A percentile compares a stretch with the other conserved stretches of the same genome.
Conservation (phyloP, 805 yeast species). For the Myxozyma udenii region DNA sequence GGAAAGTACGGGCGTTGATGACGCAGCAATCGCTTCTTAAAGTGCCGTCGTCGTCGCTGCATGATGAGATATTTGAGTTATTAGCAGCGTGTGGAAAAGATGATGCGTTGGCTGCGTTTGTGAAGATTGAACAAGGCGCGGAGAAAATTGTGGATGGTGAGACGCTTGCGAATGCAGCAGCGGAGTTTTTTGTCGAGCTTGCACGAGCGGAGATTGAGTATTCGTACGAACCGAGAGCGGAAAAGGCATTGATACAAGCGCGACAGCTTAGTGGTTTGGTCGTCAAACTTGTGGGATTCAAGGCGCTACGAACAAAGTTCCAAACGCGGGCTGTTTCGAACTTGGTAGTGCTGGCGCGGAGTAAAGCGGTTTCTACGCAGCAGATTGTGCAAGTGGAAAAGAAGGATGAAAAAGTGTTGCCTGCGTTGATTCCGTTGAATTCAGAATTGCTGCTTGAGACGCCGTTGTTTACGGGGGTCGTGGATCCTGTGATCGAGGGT, state of each 20-base stretch:
- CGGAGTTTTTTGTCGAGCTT: constrained; percentile 22
- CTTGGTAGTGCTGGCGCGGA: constrained; percentile 69
- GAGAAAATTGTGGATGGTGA: neutral
- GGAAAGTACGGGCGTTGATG: constrained; percentile 39
- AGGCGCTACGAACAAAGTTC: constrained; percentile 80
- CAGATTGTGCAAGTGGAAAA: neutral
- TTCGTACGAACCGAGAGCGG: constrained; percentile 45
- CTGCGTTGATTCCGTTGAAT: constrained; percentile 34
- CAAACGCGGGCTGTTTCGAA: constrained; percentile 72
- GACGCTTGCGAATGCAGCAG: neutral
- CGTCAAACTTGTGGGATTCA: constrained; percentile 77
- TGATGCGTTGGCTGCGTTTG: neutral
- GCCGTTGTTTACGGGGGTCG: constrained; percentile 59
- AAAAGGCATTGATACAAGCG: constrained; percentile 37
- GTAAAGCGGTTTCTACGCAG: constrained; percentile 9
- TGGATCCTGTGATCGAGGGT: constrained; percentile 38
- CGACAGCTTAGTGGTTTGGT: constrained; percentile 41
- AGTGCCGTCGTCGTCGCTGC: constrained; percentile 33
- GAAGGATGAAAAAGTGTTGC: constrained; percentile 25
- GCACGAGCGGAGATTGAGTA: constrained; percentile 34
- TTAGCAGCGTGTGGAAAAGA: constrained; percentile 13
- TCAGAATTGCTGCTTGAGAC: constrained; percentile 77
- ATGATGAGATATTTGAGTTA: constrained; percentile 30
- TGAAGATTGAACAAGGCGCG: neutral
- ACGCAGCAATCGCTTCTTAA: constrained; percentile 38